A percentile compares a stretch with the other conserved stretches of the same genome.
phyloP scores from a whole-genome alignment of 2,329 filamentous ascomycete genomes.

The Fusarium annulatum region DNA sequence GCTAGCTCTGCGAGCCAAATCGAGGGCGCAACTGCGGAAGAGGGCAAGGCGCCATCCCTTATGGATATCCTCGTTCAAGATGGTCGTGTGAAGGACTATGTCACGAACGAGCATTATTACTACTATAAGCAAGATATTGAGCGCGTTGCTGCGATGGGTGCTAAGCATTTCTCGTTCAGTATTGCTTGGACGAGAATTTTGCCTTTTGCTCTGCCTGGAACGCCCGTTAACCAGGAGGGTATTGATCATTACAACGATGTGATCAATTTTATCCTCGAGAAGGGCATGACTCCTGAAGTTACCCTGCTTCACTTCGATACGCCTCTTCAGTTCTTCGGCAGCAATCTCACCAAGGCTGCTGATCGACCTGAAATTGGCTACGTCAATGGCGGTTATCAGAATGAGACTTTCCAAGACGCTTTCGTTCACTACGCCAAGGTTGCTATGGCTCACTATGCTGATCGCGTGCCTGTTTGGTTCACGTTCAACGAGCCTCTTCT shows the following conservation, averaged over 20 bases:
- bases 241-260: slow-evolving; percentile 66
- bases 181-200: slow-evolving; percentile 65
- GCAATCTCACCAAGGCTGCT: slow-evolving; percentile 43
- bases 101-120: slow-evolving; percentile 64
- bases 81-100: slow-evolving; percentile 46
- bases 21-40: slow-evolving; percentile 57
- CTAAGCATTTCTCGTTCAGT: slow-evolving; percentile 63
- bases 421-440: slow-evolving; percentile 66
- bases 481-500: slow-evolving; percentile 65
- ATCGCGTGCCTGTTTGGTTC: slow-evolving; percentile 63
- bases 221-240: slow-evolving; percentile 62
- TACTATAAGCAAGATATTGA: slow-evolving; percentile 68
- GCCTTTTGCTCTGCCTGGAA: slow-evolving; percentile 61
- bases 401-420: slow-evolving; percentile 60
- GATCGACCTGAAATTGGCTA: slow-evolving; percentile 51
- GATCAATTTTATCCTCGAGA: slow-evolving; percentile 60
- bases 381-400: slow-evolving; percentile 57
- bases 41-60: slow-evolving; percentile 57
- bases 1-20: slow-evolving; percentile 59
- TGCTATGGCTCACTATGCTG: slow-evolving; percentile 61
- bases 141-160: slow-evolving; percentile 62
- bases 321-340: slow-evolving; percentile 55
- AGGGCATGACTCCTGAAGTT: slow-evolving; percentile 61
- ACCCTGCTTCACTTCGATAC: slow-evolving; percentile 63
- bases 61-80: slow-evolving; percentile 53